Evolutionary conservation across 805 yeast species (phyloP).

Genomic region (Sugiyamaella valdiviana): DNA sequence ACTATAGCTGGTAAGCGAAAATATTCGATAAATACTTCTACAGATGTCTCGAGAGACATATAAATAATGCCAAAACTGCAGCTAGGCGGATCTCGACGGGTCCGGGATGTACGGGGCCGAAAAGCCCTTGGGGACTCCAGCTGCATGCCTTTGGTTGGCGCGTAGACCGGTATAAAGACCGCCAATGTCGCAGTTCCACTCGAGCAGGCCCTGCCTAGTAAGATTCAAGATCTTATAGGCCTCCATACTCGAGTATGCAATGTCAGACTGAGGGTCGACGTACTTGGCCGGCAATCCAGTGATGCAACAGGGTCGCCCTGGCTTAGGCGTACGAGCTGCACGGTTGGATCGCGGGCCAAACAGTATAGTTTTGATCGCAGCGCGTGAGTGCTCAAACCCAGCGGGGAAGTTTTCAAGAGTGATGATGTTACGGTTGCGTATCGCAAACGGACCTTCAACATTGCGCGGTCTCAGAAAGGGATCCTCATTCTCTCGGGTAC

Average conservation of each 20-base stretch:
- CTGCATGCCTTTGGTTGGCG: conserved; percentile 50
- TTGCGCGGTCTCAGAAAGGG: conserved; percentile 7
- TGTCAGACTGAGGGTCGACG: conserved; percentile 81
- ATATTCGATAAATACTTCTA: no score
- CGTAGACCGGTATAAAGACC: conserved; percentile 41
- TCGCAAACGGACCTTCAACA: conserved; percentile 20
- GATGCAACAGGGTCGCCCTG: conserved; percentile 58
- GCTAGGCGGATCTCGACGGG: background rate
- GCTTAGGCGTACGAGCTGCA: conserved; percentile 40
- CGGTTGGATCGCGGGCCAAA: conserved; percentile 34
- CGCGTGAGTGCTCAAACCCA: conserved; percentile 11
- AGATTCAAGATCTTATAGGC: conserved; percentile 60
- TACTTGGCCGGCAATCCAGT: conserved; percentile 76
- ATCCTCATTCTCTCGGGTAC: conserved; percentile 1
- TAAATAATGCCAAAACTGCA: background rate
- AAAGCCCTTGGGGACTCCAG: conserved; percentile 86
- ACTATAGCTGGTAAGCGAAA: background rate
- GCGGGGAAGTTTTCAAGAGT: conserved; percentile 15
- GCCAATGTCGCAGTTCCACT: conserved; percentile 46
- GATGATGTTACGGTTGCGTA: conserved; percentile 10
- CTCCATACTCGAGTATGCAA: conserved; percentile 79
- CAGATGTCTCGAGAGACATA: background rate
- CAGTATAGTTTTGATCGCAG: conserved; percentile 15
- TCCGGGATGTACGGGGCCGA: no score
- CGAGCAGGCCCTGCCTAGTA: conserved; percentile 43